Evolutionary conservation across 1,284 basidiomycete genomes (phyloP), one percentile per base, ranked within the genome.

Genomic region (Leccinum pachyderme): DNA sequence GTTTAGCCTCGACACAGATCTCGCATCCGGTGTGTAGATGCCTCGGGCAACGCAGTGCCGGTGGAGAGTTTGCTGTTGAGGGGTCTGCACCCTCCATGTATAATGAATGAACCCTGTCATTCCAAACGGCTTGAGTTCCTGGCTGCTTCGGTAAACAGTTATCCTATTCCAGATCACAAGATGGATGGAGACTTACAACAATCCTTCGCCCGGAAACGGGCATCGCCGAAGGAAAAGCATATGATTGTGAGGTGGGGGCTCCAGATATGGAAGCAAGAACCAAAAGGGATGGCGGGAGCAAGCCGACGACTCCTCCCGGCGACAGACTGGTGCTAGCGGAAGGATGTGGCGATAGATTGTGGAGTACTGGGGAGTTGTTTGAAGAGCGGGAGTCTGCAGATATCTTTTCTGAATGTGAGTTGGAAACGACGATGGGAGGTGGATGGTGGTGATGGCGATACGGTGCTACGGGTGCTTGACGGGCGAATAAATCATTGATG

Each of bases 401-500:
- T 7, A 49, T 55, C 11, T 61, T 64, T 24, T 70, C 67, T 2
- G 68, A 72, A 35, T 54, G 58, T 35, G 59, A 49, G 33, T 55
- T 61, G 32, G 67, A 61, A 29, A 70, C 61, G 28, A 71, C 58
- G 53, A 73, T 70, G 7, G 61, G 63, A 13, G 61, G 61, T 15
- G 73, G 66, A 27, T 76, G 70, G 29, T 70, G 68, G 52, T 75
- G 76, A 52, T 78, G 77, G 51, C 79, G 75, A 60, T 78, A 77
- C 1, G 80, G 78, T 11, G 78, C 76, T 3, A 77, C 74, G 2
- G 85, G 84, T 0, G 81, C 77, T 63, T 86, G 83, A 22, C 89
- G 79, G 24, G 87, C 84, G 62, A 91, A 91, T 7, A 92, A 73
- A 63, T 91, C 89, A 60, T 91, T 91, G 62, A 90, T 78, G 47